phyloP scores from a whole-genome alignment of 345 rosid species.

The Euphorbia peplus region DNA sequence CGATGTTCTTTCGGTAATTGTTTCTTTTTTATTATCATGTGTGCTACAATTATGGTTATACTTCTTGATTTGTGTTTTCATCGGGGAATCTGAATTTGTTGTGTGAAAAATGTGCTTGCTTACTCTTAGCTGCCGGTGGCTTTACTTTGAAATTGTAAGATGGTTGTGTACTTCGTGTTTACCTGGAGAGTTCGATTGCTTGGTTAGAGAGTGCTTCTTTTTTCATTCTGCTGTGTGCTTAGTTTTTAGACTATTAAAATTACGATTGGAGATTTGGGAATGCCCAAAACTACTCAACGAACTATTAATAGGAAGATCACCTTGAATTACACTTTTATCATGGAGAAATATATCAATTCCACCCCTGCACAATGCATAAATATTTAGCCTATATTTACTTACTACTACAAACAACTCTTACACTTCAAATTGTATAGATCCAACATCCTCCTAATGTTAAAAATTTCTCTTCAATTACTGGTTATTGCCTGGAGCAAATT shows the following conservation, averaged over 20 bases:
- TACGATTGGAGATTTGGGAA: background rate
- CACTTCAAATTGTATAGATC: background rate
- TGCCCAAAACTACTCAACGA: background rate
- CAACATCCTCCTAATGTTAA: background rate
- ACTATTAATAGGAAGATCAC: background rate
- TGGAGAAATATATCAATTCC: background rate
- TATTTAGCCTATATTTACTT: background rate
- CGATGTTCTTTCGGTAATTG: slow-evolving; percentile 48
- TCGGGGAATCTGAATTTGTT: background rate
- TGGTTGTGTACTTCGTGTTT: background rate
- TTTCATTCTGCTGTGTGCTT: too few species aligned
- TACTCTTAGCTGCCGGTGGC: background rate
- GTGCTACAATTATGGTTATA: background rate
- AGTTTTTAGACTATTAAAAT: too few species aligned
- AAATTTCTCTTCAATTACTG: background rate
- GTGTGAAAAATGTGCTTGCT: background rate
- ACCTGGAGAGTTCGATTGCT: too few species aligned
- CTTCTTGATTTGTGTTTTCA: background rate
- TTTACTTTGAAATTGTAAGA: background rate
- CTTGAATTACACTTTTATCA: background rate
- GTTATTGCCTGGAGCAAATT: background rate
- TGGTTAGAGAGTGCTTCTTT: too few species aligned
- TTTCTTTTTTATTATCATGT: background rate
- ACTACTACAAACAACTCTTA: background rate
- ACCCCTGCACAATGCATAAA: background rate